phyloP scores from a whole-genome alignment of 2,329 filamentous ascomycete species.

The Bipolaris zeicola region DNA sequence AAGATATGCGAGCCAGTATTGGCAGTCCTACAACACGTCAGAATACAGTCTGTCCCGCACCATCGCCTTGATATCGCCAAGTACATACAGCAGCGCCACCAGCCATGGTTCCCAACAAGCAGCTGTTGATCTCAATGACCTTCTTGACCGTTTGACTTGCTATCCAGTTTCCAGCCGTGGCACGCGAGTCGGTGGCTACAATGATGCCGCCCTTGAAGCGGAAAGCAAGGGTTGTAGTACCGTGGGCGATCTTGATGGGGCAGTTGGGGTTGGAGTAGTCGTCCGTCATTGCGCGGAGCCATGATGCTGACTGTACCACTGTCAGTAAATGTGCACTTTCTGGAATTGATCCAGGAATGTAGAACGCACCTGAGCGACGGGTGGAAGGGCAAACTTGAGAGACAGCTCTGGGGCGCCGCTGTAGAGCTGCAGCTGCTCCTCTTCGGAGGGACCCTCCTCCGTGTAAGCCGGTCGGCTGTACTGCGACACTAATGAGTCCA shows the following conservation, averaged over 20 bases:
- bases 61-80: neutral
- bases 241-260: slow-evolving; percentile 99
- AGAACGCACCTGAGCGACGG: slow-evolving; percentile 75
- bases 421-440: slow-evolving; percentile 72
- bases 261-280: slow-evolving; percentile 95
- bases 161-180: slow-evolving; percentile 98
- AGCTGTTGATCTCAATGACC: slow-evolving; percentile 97
- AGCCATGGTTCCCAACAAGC: slow-evolving; percentile 95
- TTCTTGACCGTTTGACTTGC: slow-evolving; percentile 99
- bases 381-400: slow-evolving; percentile 93
- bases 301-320: slow-evolving; percentile 77
- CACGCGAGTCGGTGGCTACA: slow-evolving; percentile 95
- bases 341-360: neutral
- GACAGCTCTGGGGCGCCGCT: slow-evolving; percentile 77
- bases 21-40: slow-evolving; percentile 73
- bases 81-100: slow-evolving; percentile 80
- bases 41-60: neutral
- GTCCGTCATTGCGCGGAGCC: slow-evolving; percentile 96
- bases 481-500: slow-evolving; percentile 92
- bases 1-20: slow-evolving; percentile 99
- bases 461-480: slow-evolving; percentile 82
- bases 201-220: slow-evolving; percentile 98
- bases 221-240: slow-evolving; percentile 96
- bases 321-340: slow-evolving; percentile 5
- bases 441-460: slow-evolving; percentile 73